A percentile compares a stretch with the other conserved stretches of the same genome.
These are phyloP conservation scores for Steccherinum ochraceum DNA, from an alignment of 768 basidiomycete species.

Conservation along the genomic window DNA sequence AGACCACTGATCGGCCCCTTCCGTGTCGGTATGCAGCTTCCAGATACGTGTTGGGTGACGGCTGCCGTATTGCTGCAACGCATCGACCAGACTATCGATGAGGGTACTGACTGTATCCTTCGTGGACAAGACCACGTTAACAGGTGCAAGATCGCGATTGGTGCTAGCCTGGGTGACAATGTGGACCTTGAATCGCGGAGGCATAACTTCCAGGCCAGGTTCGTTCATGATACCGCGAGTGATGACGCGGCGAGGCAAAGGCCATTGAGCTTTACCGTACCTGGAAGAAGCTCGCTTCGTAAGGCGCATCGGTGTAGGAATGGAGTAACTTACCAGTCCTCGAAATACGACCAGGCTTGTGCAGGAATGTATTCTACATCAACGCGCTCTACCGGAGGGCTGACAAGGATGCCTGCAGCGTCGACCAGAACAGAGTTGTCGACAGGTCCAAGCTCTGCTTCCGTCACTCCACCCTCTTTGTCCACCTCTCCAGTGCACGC, in stretches of 20 bases:
- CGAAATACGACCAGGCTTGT: conserved; percentile 63
- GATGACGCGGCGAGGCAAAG: conserved; percentile 65
- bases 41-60: conserved; percentile 40
- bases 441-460: conserved; percentile 64
- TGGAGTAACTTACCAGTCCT: conserved; percentile 50
- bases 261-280: conserved; percentile 58
- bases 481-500: conserved; percentile 64
- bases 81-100: no score
- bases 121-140: conserved; percentile 8
- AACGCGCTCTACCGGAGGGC: conserved; percentile 48
- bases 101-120: conserved; percentile 6
- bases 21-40: conserved; percentile 34
- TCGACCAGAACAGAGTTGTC: conserved; percentile 68
- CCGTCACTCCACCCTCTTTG: conserved; percentile 59
- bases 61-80: neutral
- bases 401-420: conserved; percentile 38
- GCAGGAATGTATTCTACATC: conserved; percentile 75
- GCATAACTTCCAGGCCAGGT: conserved; percentile 63
- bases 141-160: neutral
- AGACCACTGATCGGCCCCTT: neutral
- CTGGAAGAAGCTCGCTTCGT: conserved; percentile 33
- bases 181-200: conserved; percentile 52
- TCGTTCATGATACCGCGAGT: conserved; percentile 45
- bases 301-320: neutral
- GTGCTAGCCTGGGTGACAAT: no score